These are phyloP conservation scores for Pseudogymnoascus pannorum DNA, from an alignment of 2,329 filamentous ascomycete genomes.

Conservation along the genomic window DNA sequence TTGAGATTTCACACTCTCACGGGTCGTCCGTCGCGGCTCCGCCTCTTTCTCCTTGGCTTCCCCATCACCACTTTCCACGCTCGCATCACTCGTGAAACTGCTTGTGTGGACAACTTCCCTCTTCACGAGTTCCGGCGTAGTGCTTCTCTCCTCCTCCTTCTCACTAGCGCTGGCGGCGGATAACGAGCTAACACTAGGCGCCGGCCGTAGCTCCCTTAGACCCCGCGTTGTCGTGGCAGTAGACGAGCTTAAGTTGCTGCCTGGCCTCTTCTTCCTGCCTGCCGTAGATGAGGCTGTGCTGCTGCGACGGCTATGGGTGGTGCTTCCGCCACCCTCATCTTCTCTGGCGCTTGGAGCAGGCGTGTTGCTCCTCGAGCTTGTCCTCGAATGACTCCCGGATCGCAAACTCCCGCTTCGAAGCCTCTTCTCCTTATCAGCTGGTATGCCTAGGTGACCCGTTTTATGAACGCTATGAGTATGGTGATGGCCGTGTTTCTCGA, in stretches of 20 bases:
- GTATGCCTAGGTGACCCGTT: slow-evolving; percentile 1
- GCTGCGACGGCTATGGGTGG: neutral
- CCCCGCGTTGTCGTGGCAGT: neutral
- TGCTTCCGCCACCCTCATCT: slow-evolving; percentile 14
- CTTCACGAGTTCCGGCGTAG: neutral
- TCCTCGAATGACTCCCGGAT: slow-evolving; percentile 27
- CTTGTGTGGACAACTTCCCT: neutral
- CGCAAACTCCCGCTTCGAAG: slow-evolving; percentile 25
- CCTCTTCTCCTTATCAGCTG: slow-evolving; percentile 25
- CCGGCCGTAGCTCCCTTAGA: neutral
- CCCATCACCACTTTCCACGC: neutral
- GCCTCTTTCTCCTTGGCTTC: neutral
- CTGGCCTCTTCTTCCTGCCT: slow-evolving; percentile 1
- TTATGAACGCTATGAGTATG: slow-evolving; percentile 14
- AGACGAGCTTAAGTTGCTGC: slow-evolving; percentile 4
- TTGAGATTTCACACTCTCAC: neutral
- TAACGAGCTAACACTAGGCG: neutral
- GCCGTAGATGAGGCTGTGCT: neutral
- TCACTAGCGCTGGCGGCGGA: slow-evolving; percentile 2
- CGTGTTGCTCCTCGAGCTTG: slow-evolving; percentile 25
- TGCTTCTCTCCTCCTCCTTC: neutral
- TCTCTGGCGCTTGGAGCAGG: slow-evolving; percentile 16
- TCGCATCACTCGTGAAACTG: neutral
- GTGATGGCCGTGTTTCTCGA: slow-evolving; percentile 26
- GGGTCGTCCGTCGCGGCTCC: neutral